A percentile compares a stretch with the other conserved stretches of the same genome.
Conservation (phyloP, 2,329 filamentous ascomycete species). For the Fusarium brachygibbosum region DNA sequence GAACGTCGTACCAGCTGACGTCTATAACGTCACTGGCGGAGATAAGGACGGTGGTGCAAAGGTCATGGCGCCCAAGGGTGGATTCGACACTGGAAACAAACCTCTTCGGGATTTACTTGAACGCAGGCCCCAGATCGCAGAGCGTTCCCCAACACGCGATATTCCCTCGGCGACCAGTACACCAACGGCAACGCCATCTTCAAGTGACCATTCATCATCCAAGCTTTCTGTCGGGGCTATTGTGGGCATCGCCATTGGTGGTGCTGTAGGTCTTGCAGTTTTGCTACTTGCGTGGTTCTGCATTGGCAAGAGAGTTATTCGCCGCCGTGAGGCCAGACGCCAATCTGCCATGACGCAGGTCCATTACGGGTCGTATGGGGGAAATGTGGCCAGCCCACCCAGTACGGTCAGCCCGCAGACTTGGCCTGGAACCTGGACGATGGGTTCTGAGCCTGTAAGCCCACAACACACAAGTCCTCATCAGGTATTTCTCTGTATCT, state of each 20-base stretch:
- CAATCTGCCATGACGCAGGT: neutral
- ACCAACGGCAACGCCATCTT: neutral
- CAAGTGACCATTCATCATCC: neutral
- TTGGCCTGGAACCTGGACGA: neutral
- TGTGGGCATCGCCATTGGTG: neutral
- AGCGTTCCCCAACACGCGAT: neutral
- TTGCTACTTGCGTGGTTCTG: neutral
- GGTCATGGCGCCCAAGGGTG: neutral
- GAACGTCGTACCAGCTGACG: neutral
- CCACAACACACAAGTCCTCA: constrained; percentile 6
- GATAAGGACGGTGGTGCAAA: neutral
- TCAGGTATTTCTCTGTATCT: neutral
- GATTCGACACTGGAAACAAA: neutral
- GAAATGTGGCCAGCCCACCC: neutral
- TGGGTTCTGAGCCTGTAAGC: neutral
- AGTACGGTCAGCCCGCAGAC: neutral
- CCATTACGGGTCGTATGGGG: neutral
- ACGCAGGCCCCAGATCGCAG: neutral
- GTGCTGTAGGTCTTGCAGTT: neutral
- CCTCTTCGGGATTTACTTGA: neutral
- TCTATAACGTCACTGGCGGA: constrained; percentile 1
- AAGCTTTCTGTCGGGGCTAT: neutral
- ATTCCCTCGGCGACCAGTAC: neutral
- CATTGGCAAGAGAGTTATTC: neutral
- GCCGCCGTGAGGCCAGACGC: neutral